These are phyloP conservation scores for Rutstroemia sp. DNA, from an alignment of 2,329 filamentous ascomycete genomes.

Conservation along the genomic window DNA sequence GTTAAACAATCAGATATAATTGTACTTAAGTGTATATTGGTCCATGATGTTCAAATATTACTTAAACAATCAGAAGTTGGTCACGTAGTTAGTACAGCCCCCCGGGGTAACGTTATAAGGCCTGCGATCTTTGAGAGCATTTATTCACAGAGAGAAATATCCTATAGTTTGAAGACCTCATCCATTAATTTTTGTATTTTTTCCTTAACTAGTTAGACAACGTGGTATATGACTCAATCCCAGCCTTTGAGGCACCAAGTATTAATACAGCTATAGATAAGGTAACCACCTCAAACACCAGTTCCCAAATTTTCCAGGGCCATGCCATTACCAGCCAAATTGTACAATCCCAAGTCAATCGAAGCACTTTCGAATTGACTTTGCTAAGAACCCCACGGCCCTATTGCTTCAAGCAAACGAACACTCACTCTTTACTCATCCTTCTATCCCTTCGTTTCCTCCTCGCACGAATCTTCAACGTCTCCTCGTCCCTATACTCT, in stretches of 20 bases:
- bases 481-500: slow-evolving; percentile 40
- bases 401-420: neutral
- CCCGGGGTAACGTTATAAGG: no score
- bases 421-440: slow-evolving; percentile 17
- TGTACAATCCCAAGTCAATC: slow-evolving; percentile 22
- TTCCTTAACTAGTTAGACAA: no score
- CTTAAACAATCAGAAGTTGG: no score
- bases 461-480: slow-evolving; percentile 50
- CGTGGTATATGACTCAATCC: neutral
- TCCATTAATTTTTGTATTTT: no score
- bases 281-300: neutral
- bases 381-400: slow-evolving; percentile 11
- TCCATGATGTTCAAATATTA: no score
- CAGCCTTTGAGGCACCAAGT: neutral
- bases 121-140: no score
- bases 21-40: no score
- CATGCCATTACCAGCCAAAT: slow-evolving; percentile 2
- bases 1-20: no score
- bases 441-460: slow-evolving; percentile 43
- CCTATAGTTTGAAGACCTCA: no score
- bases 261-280: slow-evolving; percentile 7
- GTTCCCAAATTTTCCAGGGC: neutral
- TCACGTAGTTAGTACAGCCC: no score
- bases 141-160: no score
- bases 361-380: slow-evolving; percentile 32